phyloP scores from a whole-genome alignment of 2,329 filamentous ascomycete species.

The Acarospora socialis region DNA sequence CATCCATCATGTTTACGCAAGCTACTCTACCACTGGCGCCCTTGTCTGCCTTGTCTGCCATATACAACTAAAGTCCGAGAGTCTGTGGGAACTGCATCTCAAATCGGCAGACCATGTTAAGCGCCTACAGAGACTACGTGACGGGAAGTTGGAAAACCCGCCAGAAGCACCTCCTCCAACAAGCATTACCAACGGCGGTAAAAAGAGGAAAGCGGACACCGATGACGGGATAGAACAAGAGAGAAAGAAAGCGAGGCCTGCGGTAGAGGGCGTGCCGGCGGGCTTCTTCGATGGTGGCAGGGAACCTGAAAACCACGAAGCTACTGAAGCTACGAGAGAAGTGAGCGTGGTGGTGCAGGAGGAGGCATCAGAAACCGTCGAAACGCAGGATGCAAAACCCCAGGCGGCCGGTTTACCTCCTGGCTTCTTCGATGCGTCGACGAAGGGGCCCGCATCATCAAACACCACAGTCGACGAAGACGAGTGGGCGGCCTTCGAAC shows the following conservation, averaged over 20 bases:
- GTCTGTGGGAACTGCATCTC: slow-evolving; percentile 50
- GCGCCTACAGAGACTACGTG: slow-evolving; percentile 20
- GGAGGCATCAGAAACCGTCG: slow-evolving; percentile 8
- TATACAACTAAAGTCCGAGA: slow-evolving; percentile 50
- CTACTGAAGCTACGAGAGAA: slow-evolving; percentile 16
- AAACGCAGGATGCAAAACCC: slow-evolving; percentile 6
- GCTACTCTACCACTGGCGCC: slow-evolving; percentile 53
- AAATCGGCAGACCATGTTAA: slow-evolving; percentile 35
- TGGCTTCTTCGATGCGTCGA: slow-evolving; percentile 17
- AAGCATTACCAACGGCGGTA: slow-evolving; percentile 24
- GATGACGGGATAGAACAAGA: slow-evolving; percentile 25
- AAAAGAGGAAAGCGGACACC: slow-evolving; percentile 41
- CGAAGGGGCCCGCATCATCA: slow-evolving; percentile 6
- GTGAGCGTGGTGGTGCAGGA: slow-evolving; percentile 19
- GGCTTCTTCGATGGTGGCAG: slow-evolving; percentile 20
- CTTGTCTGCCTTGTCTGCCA: slow-evolving; percentile 55
- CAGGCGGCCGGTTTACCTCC: slow-evolving; percentile 12
- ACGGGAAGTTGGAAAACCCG: slow-evolving; percentile 12
- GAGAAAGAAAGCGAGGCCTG: slow-evolving; percentile 31
- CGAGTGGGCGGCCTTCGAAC: slow-evolving; percentile 79
- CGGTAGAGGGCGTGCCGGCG: slow-evolving; percentile 22
- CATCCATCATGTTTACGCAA: slow-evolving; percentile 54
- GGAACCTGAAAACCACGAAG: slow-evolving; percentile 13
- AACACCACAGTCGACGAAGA: slow-evolving; percentile 48
- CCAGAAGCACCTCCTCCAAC: slow-evolving; percentile 17